phyloP scores from a whole-genome alignment of 495 filamentous ascomycete species.

The Baudoinia panamericana region DNA sequence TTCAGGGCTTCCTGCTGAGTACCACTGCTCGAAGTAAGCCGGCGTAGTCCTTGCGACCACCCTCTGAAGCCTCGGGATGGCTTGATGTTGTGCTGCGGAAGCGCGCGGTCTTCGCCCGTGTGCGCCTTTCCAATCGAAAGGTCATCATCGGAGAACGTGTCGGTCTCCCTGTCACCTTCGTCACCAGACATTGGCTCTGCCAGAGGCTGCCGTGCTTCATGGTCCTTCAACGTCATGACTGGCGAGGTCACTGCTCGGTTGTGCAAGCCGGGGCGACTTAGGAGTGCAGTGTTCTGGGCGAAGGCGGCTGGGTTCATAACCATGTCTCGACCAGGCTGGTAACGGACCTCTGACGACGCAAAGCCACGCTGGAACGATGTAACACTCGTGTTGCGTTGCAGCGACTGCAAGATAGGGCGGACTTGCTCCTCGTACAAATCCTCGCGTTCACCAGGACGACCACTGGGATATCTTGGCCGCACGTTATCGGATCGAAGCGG shows the following conservation, averaged over 20 bases:
- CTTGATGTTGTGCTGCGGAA: slow-evolving; percentile 13
- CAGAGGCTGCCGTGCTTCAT: slow-evolving; percentile 11
- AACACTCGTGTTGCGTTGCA: slow-evolving; percentile 54
- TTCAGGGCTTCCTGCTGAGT: slow-evolving; percentile 6
- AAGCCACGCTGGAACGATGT: slow-evolving; percentile 84
- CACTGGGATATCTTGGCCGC: not conserved
- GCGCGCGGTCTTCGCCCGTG: slow-evolving; percentile 13
- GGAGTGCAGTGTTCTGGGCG: slow-evolving; percentile 15
- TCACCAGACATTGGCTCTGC: slow-evolving; percentile 13
- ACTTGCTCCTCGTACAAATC: slow-evolving; percentile 91
- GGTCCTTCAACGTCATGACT: slow-evolving; percentile 17
- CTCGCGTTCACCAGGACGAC: slow-evolving; percentile 54
- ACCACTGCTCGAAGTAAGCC: slow-evolving; percentile 15
- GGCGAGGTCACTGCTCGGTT: slow-evolving; percentile 31
- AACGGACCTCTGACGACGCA: slow-evolving; percentile 46
- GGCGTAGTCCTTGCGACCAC: slow-evolving; percentile 9
- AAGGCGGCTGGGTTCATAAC: slow-evolving; percentile 47
- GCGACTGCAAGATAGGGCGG: slow-evolving; percentile 74
- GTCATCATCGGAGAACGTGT: slow-evolving; percentile 32
- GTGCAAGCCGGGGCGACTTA: slow-evolving; percentile 26
- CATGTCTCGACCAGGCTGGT: slow-evolving; percentile 40
- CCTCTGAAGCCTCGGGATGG: slow-evolving; percentile 13
- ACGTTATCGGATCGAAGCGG: not conserved
- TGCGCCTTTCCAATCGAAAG: slow-evolving; percentile 22
- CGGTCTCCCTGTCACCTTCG: slow-evolving; percentile 23